phyloP scores from a whole-genome alignment of 192 early-diverging fungal genomes.

The Haplosporangium gracile region DNA sequence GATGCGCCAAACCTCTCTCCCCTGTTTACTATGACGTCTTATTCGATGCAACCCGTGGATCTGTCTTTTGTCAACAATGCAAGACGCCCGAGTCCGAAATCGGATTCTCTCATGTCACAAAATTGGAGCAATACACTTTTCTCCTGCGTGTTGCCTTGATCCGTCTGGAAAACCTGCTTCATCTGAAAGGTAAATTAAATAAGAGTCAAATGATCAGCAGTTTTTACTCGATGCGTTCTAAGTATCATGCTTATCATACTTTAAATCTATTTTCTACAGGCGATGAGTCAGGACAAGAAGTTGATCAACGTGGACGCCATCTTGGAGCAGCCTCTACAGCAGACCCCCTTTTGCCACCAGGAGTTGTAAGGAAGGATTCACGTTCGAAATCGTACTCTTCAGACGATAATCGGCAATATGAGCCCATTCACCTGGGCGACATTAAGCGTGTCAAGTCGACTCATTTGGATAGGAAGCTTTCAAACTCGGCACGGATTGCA shows the following conservation, averaged over 20 bases:
- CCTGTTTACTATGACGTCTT: slow-evolving; percentile 64
- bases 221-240: neutral
- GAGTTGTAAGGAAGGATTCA: slow-evolving; percentile 56
- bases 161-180: slow-evolving; percentile 82
- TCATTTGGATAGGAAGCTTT: slow-evolving; percentile 61
- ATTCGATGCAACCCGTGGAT: slow-evolving; percentile 57
- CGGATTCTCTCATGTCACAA: slow-evolving; percentile 81
- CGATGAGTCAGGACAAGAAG: slow-evolving; percentile 10
- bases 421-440: slow-evolving; percentile 60
- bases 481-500: slow-evolving; percentile 60
- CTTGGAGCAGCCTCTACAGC: slow-evolving; percentile 18
- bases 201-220: neutral
- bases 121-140: slow-evolving; percentile 93
- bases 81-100: slow-evolving; percentile 56
- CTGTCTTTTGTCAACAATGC: slow-evolving; percentile 69
- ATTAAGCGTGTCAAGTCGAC: slow-evolving; percentile 71
- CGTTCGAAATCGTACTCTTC: slow-evolving; percentile 60
- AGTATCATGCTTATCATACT: neutral
- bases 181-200: slow-evolving; percentile 56
- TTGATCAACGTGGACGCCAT: slow-evolving; percentile 32
- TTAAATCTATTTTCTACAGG: slow-evolving; percentile 8
- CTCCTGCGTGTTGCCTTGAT: slow-evolving; percentile 87
- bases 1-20: slow-evolving; percentile 59
- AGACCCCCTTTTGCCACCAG: neutral
- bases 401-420: slow-evolving; percentile 51